These are phyloP conservation scores for Ambrosia hybrid DNA, from an alignment of 140 eudicot genomes.

Conservation along the genomic window DNA sequence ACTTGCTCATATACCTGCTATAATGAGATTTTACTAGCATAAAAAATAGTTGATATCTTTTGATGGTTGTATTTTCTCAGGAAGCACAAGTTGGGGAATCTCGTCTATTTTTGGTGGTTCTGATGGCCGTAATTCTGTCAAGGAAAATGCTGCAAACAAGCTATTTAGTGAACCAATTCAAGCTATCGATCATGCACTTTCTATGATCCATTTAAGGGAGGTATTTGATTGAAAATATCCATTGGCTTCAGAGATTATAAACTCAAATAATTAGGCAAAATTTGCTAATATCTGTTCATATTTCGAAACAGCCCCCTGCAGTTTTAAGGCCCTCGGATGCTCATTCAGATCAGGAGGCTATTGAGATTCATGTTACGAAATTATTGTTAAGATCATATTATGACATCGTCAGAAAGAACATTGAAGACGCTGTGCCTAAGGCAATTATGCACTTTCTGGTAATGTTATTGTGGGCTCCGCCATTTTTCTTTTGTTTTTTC, in stretches of 20 bases:
- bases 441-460: constrained; percentile 99
- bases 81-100: constrained; percentile 84
- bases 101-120: constrained; percentile 82
- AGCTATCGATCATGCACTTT: constrained; percentile 54
- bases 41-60: constrained; percentile 1
- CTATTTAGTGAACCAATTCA: constrained; percentile 68
- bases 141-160: constrained; percentile 65
- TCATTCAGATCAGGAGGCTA: constrained; percentile 74
- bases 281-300: constrained; percentile 8
- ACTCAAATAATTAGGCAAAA: neutral
- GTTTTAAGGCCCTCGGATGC: constrained; percentile 84
- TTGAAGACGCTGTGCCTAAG: constrained; percentile 89
- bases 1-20: too few species aligned
- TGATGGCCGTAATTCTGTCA: constrained; percentile 57
- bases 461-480: constrained; percentile 10
- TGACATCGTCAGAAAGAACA: constrained; percentile 94
- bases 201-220: constrained; percentile 84
- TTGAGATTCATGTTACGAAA: constrained; percentile 77
- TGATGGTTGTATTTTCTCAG: constrained; percentile 18
- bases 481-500: too few species aligned
- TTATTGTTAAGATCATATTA: constrained; percentile 79
- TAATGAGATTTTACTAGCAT: too few species aligned
- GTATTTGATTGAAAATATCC: constrained; percentile 31
- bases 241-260: neutral
- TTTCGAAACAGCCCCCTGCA: constrained; percentile 76